Percentiles rank a stretch among this genome's conserved stretches.
Conservation (phyloP, 192 early-diverging fungal species). For the Lunasporangiospora selenospora region DNA sequence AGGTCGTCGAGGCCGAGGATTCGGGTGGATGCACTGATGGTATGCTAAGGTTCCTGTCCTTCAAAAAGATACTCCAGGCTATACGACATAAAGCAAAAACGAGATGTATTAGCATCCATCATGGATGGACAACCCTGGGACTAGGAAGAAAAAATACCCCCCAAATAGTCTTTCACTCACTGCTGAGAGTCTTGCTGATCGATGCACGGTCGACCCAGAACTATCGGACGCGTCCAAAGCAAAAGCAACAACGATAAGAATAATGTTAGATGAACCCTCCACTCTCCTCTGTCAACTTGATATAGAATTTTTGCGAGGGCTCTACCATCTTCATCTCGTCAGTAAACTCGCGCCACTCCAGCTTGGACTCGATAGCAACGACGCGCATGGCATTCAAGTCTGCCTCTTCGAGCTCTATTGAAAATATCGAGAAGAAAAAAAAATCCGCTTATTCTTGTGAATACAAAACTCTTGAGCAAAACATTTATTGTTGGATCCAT, state of each 20-base stretch:
- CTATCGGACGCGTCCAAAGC: slow-evolving; percentile 8
- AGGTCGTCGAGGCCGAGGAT: too few relatives aligned
- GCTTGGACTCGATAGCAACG: slow-evolving; percentile 45
- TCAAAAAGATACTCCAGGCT: slow-evolving; percentile 38
- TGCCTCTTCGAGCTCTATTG: slow-evolving; percentile 21
- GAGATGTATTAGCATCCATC: neutral
- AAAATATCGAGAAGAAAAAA: too few relatives aligned
- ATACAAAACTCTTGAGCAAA: too few relatives aligned
- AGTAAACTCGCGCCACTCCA: slow-evolving; percentile 47
- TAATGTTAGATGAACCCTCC: neutral
- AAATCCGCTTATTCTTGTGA: too few relatives aligned
- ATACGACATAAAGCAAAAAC: neutral
- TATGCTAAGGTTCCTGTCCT: slow-evolving; percentile 19
- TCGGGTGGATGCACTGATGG: slow-evolving; percentile 24
- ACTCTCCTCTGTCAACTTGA: neutral
- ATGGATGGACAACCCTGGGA: neutral
- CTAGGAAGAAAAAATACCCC: too few relatives aligned
- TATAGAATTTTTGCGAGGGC: neutral
- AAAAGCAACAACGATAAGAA: neutral
- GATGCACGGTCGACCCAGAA: slow-evolving; percentile 44
- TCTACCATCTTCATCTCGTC: slow-evolving; percentile 48
- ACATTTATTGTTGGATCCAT: too few relatives aligned
- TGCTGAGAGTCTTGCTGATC: slow-evolving; percentile 6
- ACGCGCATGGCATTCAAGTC: slow-evolving; percentile 36
- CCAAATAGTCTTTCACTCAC: neutral